Conservation (phyloP, 2,329 filamentous ascomycete species). For the Verruconis gallopava region DNA sequence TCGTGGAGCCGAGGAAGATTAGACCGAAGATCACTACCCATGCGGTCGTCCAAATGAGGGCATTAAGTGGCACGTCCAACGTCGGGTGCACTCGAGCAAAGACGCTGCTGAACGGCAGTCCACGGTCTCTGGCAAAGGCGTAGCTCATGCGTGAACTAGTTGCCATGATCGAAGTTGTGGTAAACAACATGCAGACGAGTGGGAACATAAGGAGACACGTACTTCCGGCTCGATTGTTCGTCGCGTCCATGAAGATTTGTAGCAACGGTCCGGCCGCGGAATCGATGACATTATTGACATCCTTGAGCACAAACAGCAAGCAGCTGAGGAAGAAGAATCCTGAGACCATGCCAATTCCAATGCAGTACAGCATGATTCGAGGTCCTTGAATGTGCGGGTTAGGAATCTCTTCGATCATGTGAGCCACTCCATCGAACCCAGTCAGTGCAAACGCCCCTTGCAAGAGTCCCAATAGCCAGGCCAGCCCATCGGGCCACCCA, state of each 20-base stretch:
- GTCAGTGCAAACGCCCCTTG: slow-evolving; percentile 42
- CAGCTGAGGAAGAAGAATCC: slow-evolving; percentile 50
- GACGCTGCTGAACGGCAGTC: slow-evolving; percentile 16
- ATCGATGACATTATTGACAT: slow-evolving; percentile 42
- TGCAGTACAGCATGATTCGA: slow-evolving; percentile 53
- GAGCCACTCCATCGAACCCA: slow-evolving; percentile 41
- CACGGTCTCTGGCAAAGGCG: slow-evolving; percentile 17
- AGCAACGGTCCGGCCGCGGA: slow-evolving; percentile 46
- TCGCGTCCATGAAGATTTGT: slow-evolving; percentile 51
- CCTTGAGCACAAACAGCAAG: slow-evolving; percentile 48
- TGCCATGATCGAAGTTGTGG: slow-evolving; percentile 37
- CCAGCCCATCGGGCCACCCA: slow-evolving; percentile 55
- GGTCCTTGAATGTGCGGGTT: slow-evolving; percentile 45
- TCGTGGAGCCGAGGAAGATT: slow-evolving; percentile 28
- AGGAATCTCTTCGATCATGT: slow-evolving; percentile 50
- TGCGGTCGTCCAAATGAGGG: slow-evolving; percentile 28
- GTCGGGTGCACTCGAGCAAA: slow-evolving; percentile 14
- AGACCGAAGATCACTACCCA: slow-evolving; percentile 22
- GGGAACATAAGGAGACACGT: slow-evolving; percentile 56
- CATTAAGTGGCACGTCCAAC: slow-evolving; percentile 14
- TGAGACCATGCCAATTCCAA: slow-evolving; percentile 48
- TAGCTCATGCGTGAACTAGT: slow-evolving; percentile 32
- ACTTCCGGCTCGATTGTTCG: slow-evolving; percentile 46
- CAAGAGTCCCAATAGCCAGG: slow-evolving; percentile 38
- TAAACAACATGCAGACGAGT: slow-evolving; percentile 50